Conservation (phyloP, 169 alveolate species). For the Theileria equi region DNA sequence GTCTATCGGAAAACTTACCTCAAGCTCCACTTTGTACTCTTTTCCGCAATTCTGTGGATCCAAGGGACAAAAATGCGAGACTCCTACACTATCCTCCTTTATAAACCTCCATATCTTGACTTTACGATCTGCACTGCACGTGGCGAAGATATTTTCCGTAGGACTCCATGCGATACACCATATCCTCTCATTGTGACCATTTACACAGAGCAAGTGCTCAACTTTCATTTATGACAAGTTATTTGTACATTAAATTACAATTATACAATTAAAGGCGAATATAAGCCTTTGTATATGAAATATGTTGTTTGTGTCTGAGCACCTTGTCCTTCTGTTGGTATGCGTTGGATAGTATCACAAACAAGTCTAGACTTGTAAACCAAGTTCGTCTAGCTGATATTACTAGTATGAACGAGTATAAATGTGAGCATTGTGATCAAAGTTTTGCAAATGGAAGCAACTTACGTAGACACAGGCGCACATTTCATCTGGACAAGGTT, state of each 20-base stretch:
- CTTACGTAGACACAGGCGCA: constrained; percentile 27
- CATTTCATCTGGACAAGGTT: constrained; percentile 23
- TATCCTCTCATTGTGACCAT: constrained; percentile 96
- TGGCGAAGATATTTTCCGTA: constrained; percentile 90
- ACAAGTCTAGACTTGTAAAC: too few relatives aligned
- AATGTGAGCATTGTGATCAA: constrained; percentile 21
- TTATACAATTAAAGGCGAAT: neutral
- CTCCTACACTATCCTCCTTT: neutral
- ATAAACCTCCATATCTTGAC: constrained; percentile 87
- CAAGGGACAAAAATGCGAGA: constrained; percentile 26
- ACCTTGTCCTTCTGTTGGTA: too few relatives aligned
- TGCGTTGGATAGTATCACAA: too few relatives aligned
- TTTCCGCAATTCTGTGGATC: constrained; percentile 13
- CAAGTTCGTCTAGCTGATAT: too few relatives aligned
- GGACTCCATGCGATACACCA: constrained; percentile 96
- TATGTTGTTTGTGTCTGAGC: neutral
- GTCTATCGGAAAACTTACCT: constrained; percentile 16
- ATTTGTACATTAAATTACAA: neutral
- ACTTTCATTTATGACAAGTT: constrained; percentile 34
- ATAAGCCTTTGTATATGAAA: neutral
- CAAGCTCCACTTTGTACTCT: constrained; percentile 37
- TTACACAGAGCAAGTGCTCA: constrained; percentile 37
- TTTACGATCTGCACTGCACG: constrained; percentile 93
- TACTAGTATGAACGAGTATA: neutral
- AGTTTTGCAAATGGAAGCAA: constrained; percentile 34